A percentile compares a stretch with the other conserved stretches of the same genome.
Conservation (phyloP, 192 early-diverging fungal species). For the Coemansia furcata region DNA sequence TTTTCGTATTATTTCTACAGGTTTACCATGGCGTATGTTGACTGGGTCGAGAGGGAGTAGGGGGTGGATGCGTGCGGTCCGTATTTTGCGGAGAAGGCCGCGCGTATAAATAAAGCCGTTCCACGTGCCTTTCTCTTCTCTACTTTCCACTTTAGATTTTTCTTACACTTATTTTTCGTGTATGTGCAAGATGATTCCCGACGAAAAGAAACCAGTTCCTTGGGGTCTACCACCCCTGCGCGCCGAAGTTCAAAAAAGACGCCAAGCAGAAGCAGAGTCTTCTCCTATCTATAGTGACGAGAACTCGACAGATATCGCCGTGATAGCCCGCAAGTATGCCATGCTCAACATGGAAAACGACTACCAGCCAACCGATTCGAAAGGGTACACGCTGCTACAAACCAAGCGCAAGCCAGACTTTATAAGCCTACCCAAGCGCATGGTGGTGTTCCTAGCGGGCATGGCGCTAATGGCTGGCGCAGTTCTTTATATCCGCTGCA, state of each 20-base stretch:
- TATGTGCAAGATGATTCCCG: conserved; percentile 40
- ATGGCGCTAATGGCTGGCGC: conserved; percentile 12
- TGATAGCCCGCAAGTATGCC: not conserved
- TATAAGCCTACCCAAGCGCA: conserved; percentile 13
- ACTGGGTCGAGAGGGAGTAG: not conserved
- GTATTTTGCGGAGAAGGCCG: not conserved
- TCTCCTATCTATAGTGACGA: not conserved
- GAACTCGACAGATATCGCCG: not conserved
- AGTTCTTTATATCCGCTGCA: conserved; percentile 3
- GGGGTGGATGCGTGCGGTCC: not conserved
- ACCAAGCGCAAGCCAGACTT: conserved; percentile 4
- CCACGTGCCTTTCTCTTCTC: not conserved
- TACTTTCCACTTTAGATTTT: conserved; percentile 1
- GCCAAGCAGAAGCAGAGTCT: not conserved
- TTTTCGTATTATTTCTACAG: not conserved
- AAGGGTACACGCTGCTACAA: conserved; percentile 22
- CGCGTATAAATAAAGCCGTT: not conserved
- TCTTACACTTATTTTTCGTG: not conserved
- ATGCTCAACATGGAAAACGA: not conserved
- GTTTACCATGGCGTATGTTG: not conserved
- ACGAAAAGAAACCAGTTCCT: conserved; percentile 48
- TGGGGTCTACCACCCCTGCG: conserved; percentile 51
- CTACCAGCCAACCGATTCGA: conserved; percentile 5
- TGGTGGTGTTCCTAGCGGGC: conserved; percentile 13
- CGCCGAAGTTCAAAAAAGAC: conserved; percentile 18